Base-by-base conservation (phyloP, 2,329 filamentous ascomycete species). In the Ophioceras dolichostomum region DNA sequence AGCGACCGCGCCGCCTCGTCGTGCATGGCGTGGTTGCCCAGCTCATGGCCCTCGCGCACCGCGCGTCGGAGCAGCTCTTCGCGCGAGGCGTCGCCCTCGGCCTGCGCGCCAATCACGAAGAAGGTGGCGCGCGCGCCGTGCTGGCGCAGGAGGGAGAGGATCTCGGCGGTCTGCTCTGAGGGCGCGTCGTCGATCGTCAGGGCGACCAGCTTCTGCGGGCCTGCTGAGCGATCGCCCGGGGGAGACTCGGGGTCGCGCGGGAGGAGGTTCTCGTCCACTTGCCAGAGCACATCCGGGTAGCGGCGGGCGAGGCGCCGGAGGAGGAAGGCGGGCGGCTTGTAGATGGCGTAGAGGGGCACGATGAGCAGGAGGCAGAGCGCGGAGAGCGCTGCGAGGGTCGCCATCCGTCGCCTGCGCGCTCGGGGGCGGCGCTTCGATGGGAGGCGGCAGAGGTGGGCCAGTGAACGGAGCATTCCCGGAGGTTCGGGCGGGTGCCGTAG, bases 131-230 rank as follows among this genome's bases (percentile, higher is more conserved):
- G 73, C 12, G 80, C 84, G 39, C 70, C 67, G 50, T 85, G 68
- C 18, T 65, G 64, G 37, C 66, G 62, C n/a, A 94, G 65, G 0
- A 84, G 60, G 31, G 74, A 60, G 38, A 87, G 61, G 41, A 94
- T 87, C 39, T 78, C 73, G 32, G 58, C 51, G 2, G 87, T 93
- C 55, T 83, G 68, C 31, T 69, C 58, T 2, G 82, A 88, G 0
- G 87, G 87, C 20, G 78, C 82, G 59, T 94, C 87, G 61, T 94
- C 87, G 49, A 94, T 80, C 1, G 85, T 94, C 28, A 95, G 67
- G 0, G 84, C 87, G 14, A 94, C 67, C 19, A 89, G 59, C 50
- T 79, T 83, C 34, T 72, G 61, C 8, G 60, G 48, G 1, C 70
- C 67, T 14, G 30, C 2, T 12, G 4, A 12, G 17, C 8, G 8